Percentiles rank a stretch among this genome's conserved stretches.
These are phyloP conservation scores for Gracilaria domingensis DNA, from an alignment of 23 red algal species.

Conservation along the genomic window DNA sequence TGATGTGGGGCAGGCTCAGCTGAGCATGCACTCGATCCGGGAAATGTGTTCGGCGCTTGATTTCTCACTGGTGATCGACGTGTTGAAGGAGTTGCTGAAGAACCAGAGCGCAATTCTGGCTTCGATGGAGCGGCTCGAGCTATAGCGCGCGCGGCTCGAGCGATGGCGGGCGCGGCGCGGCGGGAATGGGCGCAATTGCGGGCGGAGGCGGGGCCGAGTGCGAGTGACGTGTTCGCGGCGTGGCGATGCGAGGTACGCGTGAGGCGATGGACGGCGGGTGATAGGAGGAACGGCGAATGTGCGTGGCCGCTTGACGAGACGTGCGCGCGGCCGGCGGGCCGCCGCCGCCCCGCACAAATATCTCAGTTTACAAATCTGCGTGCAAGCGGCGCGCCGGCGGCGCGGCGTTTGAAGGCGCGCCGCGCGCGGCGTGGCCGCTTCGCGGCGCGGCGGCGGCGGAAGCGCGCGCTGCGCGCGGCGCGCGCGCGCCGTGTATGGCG, in stretches of 20 bases:
- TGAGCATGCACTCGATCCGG: conserved; percentile 90
- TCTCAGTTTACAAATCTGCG: neutral
- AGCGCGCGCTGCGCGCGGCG: neutral
- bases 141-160: neutral
- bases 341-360: neutral
- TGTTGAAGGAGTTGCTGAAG: conserved; percentile 53
- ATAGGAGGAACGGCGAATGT: neutral
- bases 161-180: neutral
- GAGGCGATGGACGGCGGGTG: no score
- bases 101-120: conserved; percentile 27
- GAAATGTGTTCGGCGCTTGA: conserved; percentile 77
- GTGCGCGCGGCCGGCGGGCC: neutral
- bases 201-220: no score
- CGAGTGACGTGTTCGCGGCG: no score
- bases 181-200: no score
- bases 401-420: neutral
- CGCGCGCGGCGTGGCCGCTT: neutral
- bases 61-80: conserved; percentile 7
- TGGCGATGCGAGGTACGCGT: no score
- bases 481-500: neutral
- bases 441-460: neutral
- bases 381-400: neutral
- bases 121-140: conserved; percentile 16
- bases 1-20: conserved; percentile 81
- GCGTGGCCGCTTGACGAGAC: neutral